These are phyloP conservation scores for Carex kokanica DNA, from an alignment of 176 grass and related monocot species.

Conservation along the genomic window DNA sequence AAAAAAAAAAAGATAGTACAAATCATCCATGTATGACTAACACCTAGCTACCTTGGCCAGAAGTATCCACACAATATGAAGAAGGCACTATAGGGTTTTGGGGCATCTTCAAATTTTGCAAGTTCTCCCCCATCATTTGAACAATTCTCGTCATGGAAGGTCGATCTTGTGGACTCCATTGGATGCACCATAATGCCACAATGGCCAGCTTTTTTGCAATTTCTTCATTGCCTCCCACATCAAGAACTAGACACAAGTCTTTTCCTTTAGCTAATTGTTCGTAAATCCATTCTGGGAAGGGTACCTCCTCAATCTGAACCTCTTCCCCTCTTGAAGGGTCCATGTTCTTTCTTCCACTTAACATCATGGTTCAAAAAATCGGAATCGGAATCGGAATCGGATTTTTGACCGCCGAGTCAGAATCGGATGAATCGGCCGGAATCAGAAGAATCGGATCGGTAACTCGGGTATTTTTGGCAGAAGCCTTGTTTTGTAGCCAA, in stretches of 20 bases:
- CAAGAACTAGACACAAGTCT: neutral
- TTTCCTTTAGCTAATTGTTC: constrained; percentile 24
- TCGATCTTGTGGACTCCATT: constrained; percentile 27
- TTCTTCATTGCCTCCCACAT: neutral
- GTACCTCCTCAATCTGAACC: neutral
- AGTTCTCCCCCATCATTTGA: constrained; percentile 15
- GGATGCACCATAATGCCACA: constrained; percentile 16
- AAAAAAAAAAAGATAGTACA: no score
- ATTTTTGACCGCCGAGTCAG: no score
- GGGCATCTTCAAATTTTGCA: constrained; percentile 2
- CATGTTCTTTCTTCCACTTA: constrained; percentile 24
- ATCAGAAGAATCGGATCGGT: no score
- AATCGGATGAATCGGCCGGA: no score
- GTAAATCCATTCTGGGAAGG: constrained; percentile 50
- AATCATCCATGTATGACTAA: no score
- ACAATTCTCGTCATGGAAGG: constrained; percentile 28
- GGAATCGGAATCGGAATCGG: no score
- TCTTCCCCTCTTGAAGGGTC: neutral
- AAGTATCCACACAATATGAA: no score
- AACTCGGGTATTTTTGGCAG: no score
- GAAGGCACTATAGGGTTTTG: no score
- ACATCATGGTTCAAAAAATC: no score
- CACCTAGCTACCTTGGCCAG: no score
- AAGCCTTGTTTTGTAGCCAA: no score
- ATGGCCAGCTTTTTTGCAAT: neutral